Percentiles rank a stretch among this genome's conserved stretches.
These are phyloP conservation scores for Nothophytophthora sp. DNA, from an alignment of 352 stramenopile species.

Conservation along the genomic window DNA sequence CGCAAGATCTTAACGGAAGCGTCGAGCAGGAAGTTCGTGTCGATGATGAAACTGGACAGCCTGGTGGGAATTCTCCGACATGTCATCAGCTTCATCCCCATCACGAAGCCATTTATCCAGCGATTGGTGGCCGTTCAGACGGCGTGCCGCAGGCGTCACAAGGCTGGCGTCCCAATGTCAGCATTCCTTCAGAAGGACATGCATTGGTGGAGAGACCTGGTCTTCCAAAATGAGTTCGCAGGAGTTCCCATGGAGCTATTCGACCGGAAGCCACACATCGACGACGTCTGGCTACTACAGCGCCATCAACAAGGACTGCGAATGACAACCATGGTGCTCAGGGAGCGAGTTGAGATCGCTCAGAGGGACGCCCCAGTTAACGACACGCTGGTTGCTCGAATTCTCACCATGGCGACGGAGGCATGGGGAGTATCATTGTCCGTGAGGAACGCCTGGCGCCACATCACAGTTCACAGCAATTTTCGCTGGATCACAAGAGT, in stretches of 20 bases:
- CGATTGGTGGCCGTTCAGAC: not conserved
- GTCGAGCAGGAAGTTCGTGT: not conserved
- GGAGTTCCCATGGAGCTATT: not conserved
- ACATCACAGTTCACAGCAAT: conserved; percentile 5
- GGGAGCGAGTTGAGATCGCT: not conserved
- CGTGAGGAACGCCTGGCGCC: not conserved
- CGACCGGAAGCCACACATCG: not conserved
- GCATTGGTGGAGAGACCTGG: not conserved
- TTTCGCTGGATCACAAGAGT: not conserved
- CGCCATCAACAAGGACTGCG: not conserved
- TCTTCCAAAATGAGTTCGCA: conserved; percentile 1
- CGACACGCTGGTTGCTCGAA: not conserved
- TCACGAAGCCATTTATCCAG: conserved; percentile 4
- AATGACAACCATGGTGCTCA: not conserved
- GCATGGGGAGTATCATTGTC: not conserved
- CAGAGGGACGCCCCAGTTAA: not conserved
- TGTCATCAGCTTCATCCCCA: conserved; percentile 4
- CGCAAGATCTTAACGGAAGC: not conserved
- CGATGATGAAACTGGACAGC: conserved; percentile 3
- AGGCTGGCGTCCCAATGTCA: not conserved
- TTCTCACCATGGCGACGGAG: not conserved
- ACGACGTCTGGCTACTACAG: not conserved
- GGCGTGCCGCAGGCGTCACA: not conserved
- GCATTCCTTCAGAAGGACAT: conserved; percentile 4
- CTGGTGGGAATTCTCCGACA: not conserved